These are phyloP conservation scores for Entomortierella beljakovae DNA, from an alignment of 192 early-diverging fungal species.

Conservation along the genomic window DNA sequence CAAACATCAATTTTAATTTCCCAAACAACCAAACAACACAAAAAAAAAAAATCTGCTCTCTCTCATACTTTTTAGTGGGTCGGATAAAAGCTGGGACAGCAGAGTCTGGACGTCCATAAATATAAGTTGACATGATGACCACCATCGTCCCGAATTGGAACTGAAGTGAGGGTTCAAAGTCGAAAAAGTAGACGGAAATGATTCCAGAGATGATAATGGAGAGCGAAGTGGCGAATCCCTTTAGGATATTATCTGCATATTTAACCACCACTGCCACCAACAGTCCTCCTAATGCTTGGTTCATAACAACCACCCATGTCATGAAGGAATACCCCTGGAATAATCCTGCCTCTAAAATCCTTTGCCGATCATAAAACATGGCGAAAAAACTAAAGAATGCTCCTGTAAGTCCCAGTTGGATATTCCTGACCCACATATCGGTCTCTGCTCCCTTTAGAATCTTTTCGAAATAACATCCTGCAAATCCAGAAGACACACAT, in stretches of 20 bases:
- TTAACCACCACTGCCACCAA: constrained; percentile 92
- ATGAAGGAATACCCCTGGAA: constrained; percentile 82
- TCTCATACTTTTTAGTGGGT: constrained; percentile 43
- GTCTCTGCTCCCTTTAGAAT: constrained; percentile 84
- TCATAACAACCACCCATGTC: constrained; percentile 80
- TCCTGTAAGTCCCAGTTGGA: constrained; percentile 76
- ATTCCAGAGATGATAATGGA: constrained; percentile 88
- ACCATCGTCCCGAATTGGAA: constrained; percentile 76
- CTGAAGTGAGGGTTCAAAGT: constrained; percentile 74
- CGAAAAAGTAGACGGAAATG: constrained; percentile 80
- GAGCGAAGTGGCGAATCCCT: constrained; percentile 92
- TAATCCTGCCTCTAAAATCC: constrained; percentile 73
- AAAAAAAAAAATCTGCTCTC: not conserved
- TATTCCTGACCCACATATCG: constrained; percentile 85
- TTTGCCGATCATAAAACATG: constrained; percentile 74
- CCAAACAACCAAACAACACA: not conserved
- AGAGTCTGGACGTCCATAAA: constrained; percentile 66
- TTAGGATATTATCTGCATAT: constrained; percentile 93
- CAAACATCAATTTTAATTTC: not conserved
- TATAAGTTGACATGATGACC: constrained; percentile 70
- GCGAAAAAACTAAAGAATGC: constrained; percentile 74
- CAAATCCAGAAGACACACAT: constrained; percentile 85
- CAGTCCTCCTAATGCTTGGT: constrained; percentile 88
- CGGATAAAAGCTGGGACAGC: constrained; percentile 37
- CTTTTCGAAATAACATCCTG: constrained; percentile 92